Percentiles rank a stretch among this genome's conserved stretches.
Evolutionary conservation across 2,329 filamentous ascomycete species (phyloP).

Genomic region (Colletotrichum tamarilloi): DNA sequence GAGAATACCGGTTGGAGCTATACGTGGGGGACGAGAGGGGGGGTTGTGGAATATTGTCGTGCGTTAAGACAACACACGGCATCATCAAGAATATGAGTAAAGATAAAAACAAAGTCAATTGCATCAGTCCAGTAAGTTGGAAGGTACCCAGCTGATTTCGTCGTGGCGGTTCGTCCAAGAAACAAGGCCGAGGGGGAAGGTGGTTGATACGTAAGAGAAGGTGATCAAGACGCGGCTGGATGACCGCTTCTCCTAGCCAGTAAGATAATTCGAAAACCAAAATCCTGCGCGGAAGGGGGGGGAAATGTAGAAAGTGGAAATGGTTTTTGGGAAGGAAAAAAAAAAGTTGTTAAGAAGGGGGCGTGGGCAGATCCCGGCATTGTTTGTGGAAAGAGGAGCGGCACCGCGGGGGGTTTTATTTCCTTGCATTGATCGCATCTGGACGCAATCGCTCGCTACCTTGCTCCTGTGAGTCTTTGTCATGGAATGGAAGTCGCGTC

Average conservation of each 20-base stretch:
- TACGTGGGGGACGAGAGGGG: no score
- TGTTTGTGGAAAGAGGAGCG: neutral
- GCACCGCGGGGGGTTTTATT: conserved; percentile 24
- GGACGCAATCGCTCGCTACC: no score
- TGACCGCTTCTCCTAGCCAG: conserved; percentile 3
- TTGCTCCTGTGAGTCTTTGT: no score
- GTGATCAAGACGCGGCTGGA: neutral
- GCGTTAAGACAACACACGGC: no score
- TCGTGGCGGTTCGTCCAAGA: neutral
- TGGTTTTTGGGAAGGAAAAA: neutral
- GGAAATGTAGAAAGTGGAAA: neutral
- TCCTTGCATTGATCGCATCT: conserved; percentile 3
- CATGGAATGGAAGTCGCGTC: no score
- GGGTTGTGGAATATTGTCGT: no score
- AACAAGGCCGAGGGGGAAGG: neutral
- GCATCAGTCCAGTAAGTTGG: neutral
- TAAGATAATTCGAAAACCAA: neutral
- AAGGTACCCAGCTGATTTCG: neutral
- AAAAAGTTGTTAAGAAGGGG: neutral
- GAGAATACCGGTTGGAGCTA: no score
- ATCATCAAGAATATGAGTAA: neutral
- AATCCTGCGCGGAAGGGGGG: neutral
- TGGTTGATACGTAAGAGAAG: no score
- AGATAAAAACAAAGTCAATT: neutral
- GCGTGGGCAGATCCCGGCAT: neutral